phyloP scores from a whole-genome alignment of 305 asterid genomes.

The Petunia hybrid region DNA sequence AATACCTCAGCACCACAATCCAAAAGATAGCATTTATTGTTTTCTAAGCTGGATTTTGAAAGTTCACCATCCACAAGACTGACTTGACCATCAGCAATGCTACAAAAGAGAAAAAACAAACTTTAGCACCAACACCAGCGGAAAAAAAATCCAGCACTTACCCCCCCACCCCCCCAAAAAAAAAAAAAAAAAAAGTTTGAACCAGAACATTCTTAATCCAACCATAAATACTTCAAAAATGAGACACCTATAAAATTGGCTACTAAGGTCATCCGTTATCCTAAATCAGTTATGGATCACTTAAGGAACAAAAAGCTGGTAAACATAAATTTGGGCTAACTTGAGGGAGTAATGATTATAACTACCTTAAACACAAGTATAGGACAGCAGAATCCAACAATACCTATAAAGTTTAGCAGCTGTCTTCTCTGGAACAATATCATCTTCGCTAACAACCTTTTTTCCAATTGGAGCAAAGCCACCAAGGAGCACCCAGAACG shows the following conservation, averaged over 20 bases:
- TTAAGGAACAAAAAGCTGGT: background rate
- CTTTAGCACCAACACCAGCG: constrained; percentile 28
- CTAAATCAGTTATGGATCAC: background rate
- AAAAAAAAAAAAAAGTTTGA: too few relatives aligned
- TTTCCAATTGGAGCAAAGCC: constrained; percentile 98
- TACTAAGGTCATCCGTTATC: background rate
- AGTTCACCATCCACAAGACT: constrained; percentile 32
- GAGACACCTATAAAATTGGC: background rate
- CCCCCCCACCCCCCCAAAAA: too few relatives aligned
- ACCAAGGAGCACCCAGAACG: constrained; percentile 97
- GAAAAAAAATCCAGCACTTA: background rate
- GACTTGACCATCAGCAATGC: constrained; percentile 35
- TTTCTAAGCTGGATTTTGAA: constrained; percentile 37
- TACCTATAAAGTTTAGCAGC: constrained; percentile 81
- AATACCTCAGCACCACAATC: constrained; percentile 37
- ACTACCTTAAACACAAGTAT: background rate
- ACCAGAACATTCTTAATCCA: constrained; percentile 1
- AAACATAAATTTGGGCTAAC: background rate
- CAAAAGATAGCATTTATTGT: constrained; percentile 34
- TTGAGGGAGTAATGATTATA: background rate
- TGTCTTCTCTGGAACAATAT: constrained; percentile 78
- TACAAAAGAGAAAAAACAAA: constrained; percentile 22
- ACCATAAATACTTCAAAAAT: background rate
- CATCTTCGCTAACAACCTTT: constrained; percentile 87
- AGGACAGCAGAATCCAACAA: constrained; percentile 11